phyloP scores from a whole-genome alignment of 345 rosid species.

The Erucastrum elatum region DNA sequence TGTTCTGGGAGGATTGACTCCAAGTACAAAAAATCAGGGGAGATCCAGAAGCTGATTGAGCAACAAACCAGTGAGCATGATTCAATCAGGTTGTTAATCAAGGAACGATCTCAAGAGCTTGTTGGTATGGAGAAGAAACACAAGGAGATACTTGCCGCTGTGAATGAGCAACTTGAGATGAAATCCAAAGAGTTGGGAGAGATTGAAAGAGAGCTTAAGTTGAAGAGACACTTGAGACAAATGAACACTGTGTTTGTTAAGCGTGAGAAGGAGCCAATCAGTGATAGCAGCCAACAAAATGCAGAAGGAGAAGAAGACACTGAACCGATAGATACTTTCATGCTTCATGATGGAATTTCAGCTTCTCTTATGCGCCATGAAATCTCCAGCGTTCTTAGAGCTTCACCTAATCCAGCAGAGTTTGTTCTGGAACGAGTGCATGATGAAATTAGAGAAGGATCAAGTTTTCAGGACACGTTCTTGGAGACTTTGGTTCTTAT shows the following conservation, averaged over 20 bases:
- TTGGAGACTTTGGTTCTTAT: background rate
- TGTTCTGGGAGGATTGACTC: constrained; percentile 1
- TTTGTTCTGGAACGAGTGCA: constrained; percentile 18
- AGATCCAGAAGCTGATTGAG: too few relatives aligned
- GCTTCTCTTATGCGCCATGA: constrained; percentile 2
- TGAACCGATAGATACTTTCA: background rate
- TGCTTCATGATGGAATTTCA: background rate
- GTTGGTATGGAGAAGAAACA: background rate
- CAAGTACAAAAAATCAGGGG: constrained; percentile 9
- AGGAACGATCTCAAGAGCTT: too few relatives aligned
- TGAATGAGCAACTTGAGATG: background rate
- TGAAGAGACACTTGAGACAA: constrained; percentile 10
- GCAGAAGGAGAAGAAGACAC: constrained; percentile 11
- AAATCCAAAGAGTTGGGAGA: background rate
- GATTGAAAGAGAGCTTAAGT: background rate
- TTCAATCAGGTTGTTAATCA: too few relatives aligned
- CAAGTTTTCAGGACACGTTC: background rate
- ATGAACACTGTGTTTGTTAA: background rate
- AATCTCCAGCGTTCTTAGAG: constrained; percentile 3
- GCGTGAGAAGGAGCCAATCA: constrained; percentile 2
- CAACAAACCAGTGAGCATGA: background rate
- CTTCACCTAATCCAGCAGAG: constrained; percentile 24
- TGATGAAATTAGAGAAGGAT: background rate
- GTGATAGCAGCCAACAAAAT: constrained; percentile 17
- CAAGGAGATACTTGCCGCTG: background rate